phyloP scores from a whole-genome alignment of 129 eudicot genomes.

The Logfia minima region DNA sequence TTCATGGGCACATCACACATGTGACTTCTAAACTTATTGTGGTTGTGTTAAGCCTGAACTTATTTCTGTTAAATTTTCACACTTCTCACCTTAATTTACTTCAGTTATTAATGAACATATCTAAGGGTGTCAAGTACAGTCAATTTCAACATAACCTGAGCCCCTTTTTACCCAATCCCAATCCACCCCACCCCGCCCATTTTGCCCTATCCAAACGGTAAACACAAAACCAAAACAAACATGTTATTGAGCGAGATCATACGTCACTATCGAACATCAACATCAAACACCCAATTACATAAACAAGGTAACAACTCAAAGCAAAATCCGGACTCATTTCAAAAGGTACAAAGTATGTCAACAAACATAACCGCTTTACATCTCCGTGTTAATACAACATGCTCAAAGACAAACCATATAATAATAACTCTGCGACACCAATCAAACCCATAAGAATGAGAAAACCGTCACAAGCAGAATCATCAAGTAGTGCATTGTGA shows the following conservation, averaged over 20 bases:
- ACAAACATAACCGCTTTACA: slow-evolving; percentile 24
- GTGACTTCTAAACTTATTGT: not conserved
- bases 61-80: too few species aligned
- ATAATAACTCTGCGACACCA: not conserved
- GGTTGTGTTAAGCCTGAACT: not conserved
- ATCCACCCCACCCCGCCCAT: too few species aligned
- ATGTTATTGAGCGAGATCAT: not conserved
- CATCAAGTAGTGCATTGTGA: slow-evolving; percentile 11
- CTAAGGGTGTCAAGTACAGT: too few species aligned
- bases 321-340: slow-evolving; percentile 25
- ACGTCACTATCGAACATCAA: not conserved
- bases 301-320: slow-evolving; percentile 9
- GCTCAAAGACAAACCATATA: not conserved
- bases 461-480: slow-evolving; percentile 35
- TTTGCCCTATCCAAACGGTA: not conserved
- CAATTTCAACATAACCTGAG: too few species aligned
- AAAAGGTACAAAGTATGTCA: slow-evolving; percentile 17
- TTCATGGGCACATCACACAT: too few species aligned
- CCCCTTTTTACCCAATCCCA: too few species aligned
- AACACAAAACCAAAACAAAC: not conserved
- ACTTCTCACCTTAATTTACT: too few species aligned
- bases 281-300: not conserved
- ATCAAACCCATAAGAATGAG: slow-evolving; percentile 36
- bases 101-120: too few species aligned
- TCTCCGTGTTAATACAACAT: slow-evolving; percentile 19